Evolutionary conservation across 164 flowering plant genomes (phyloP), one percentile per base, ranked within the genome.

Genomic region (Chloranthus sessilifolius): DNA sequence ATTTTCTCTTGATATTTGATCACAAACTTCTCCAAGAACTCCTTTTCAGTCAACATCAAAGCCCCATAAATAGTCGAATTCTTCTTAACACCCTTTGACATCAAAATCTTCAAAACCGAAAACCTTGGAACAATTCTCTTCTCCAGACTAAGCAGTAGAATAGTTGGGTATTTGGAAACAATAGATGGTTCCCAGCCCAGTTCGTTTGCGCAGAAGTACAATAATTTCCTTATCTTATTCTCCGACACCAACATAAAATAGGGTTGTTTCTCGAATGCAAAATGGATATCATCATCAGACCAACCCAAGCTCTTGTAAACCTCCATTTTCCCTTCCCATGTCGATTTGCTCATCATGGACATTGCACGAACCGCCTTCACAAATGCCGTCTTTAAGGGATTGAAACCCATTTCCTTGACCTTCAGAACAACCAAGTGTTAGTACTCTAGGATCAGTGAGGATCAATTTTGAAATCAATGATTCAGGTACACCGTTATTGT

Each of bases 251-350:
- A 8, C 22, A 47, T 29, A 29, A 20, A 29, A 22, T 1, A 1
- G 23, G 52, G 52, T 22, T 47, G 52, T 3, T 15, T 5, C 11
- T 19, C 19, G 25, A 47, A 47, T 16, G 52, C 52, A 1, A 38
- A 30, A 5, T 30, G 12, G 9, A 47, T 19, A 37, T 47, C 16
- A 33, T 20, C 52, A 19, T 47, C 38, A 21, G 52, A 47, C 52
- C 23, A 33, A 16, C 52, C 38, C 11, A 47, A 9, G 36, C 38
- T 31, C 52, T 11, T 47, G 20, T 29, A 47, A 47, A 47, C 26
- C 38, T 47, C 38, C 52, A 47, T n/a, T 29, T 47, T 47, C 6
- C 14, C 14, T 7, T 47, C 38, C 52, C 52, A 47, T n/a, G 11
- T 17, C 2, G 15, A 29, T 33, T 30, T 30, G 34, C 35, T 33